A percentile compares a stretch with the other conserved stretches of the same genome.
These are phyloP conservation scores for Diversispora epigaea DNA, from an alignment of 192 early-diverging fungal genomes.

Conservation along the genomic window DNA sequence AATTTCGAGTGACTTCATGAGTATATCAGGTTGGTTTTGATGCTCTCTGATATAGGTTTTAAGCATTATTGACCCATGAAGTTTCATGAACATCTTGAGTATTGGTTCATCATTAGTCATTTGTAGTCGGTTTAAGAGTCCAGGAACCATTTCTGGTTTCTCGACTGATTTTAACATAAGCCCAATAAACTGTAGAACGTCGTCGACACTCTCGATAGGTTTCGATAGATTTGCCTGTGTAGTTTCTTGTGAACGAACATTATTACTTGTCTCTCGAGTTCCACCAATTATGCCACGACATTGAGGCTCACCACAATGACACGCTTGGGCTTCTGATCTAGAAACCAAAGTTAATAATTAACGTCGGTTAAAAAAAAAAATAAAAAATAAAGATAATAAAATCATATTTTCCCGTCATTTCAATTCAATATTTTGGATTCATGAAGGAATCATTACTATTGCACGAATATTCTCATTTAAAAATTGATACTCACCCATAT, in stretches of 20 bases:
- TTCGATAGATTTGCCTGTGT: neutral
- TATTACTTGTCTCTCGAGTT: conserved; percentile 62
- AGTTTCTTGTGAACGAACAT: conserved; percentile 24
- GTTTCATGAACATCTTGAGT: conserved; percentile 11
- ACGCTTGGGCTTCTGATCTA: conserved; percentile 85
- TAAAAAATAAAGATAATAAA: conserved; percentile 16
- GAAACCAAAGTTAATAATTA: neutral
- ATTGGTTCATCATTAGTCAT: conserved; percentile 1
- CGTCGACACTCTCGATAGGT: conserved; percentile 2
- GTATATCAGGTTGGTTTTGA: conserved; percentile 2
- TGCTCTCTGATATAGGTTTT: conserved; percentile 1
- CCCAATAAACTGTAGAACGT: conserved; percentile 3
- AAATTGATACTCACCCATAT: conserved; percentile 63
- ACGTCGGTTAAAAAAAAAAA: neutral
- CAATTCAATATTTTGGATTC: no score
- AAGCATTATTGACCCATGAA: conserved; percentile 11
- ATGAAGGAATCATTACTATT: no score
- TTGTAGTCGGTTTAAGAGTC: neutral
- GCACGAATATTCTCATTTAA: no score
- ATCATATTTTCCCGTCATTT: neutral
- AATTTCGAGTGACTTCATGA: neutral
- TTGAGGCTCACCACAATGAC: conserved; percentile 84
- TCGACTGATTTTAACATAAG: conserved; percentile 2
- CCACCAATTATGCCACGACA: conserved; percentile 95
- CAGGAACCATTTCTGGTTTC: neutral